These are phyloP conservation scores for Cudoniella acicularis DNA, from an alignment of 495 filamentous ascomycete species.

Conservation along the genomic window DNA sequence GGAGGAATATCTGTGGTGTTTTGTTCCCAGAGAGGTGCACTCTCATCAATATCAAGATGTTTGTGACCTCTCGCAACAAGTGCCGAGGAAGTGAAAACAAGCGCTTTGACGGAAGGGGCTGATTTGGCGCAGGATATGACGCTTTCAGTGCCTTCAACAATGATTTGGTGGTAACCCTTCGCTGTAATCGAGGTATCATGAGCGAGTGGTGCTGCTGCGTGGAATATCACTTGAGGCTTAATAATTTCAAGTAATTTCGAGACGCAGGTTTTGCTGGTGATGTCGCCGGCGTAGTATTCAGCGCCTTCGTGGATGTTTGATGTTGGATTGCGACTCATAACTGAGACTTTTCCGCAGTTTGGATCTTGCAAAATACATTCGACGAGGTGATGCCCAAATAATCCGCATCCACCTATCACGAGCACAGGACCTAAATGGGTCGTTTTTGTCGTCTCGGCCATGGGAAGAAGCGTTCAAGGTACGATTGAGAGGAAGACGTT, in stretches of 20 bases:
- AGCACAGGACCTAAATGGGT: not conserved
- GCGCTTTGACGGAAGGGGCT: not conserved
- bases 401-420: constrained; percentile 40
- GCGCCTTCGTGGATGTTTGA: constrained; percentile 63
- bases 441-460: too few species aligned
- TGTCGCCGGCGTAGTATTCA: constrained; percentile 77
- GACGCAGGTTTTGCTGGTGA: constrained; percentile 67
- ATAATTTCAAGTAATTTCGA: constrained; percentile 58
- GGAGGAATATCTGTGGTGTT: constrained; percentile 32
- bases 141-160: not conserved
- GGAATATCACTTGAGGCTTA: constrained; percentile 80
- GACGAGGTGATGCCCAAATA: constrained; percentile 65
- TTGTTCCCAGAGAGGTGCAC: constrained; percentile 32
- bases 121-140: not conserved
- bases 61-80: not conserved
- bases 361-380: constrained; percentile 49
- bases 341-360: constrained; percentile 55
- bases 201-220: constrained; percentile 75
- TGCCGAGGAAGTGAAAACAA: not conserved
- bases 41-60: not conserved
- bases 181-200: constrained; percentile 16
- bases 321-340: constrained; percentile 75
- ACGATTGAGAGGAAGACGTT: too few species aligned
- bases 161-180: not conserved
- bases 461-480: too few species aligned